Evolutionary conservation across 352 stramenopile species (phyloP).

Genomic region (Halophytophthora batemanensis): DNA sequence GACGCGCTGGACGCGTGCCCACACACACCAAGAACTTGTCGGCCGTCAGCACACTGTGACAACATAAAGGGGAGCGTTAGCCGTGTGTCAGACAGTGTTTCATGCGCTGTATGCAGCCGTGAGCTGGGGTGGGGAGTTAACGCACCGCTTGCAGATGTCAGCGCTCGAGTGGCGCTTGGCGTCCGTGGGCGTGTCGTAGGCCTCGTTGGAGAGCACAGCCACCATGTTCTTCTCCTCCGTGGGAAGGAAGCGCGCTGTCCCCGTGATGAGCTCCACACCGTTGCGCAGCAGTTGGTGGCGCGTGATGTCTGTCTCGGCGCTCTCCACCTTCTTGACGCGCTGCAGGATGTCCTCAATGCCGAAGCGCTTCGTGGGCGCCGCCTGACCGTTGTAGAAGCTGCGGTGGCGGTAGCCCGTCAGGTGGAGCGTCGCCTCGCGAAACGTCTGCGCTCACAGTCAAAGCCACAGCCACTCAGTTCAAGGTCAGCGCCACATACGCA

Average conservation of each 20-base stretch:
- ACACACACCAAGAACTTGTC: slow-evolving; percentile 87
- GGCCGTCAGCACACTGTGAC: slow-evolving; percentile 65
- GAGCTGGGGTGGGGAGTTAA: not conserved
- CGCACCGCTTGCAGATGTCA: slow-evolving; percentile 83
- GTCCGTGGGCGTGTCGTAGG: slow-evolving; percentile 76
- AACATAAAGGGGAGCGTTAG: not conserved
- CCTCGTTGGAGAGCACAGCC: slow-evolving; percentile 82
- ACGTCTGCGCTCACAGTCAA: slow-evolving; percentile 49
- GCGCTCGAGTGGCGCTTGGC: slow-evolving; percentile 65
- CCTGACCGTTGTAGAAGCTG: slow-evolving; percentile 83
- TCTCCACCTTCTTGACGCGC: slow-evolving; percentile 79
- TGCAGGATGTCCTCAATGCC: slow-evolving; percentile 82
- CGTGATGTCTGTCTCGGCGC: slow-evolving; percentile 83
- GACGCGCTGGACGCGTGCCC: slow-evolving; percentile 78
- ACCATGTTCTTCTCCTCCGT: slow-evolving; percentile 70
- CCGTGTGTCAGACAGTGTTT: no score
- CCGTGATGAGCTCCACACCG: slow-evolving; percentile 73
- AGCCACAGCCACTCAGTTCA: slow-evolving; percentile 1
- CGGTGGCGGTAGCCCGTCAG: slow-evolving; percentile 86
- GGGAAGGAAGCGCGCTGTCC: slow-evolving; percentile 75
- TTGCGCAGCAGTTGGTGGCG: slow-evolving; percentile 82
- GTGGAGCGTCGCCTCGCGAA: slow-evolving; percentile 87
- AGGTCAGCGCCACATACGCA: not conserved
- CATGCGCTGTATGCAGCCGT: not conserved
- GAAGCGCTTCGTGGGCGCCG: slow-evolving; percentile 63